Conservation (phyloP, 352 stramenopile species). For the Pythium insidiosum region DNA sequence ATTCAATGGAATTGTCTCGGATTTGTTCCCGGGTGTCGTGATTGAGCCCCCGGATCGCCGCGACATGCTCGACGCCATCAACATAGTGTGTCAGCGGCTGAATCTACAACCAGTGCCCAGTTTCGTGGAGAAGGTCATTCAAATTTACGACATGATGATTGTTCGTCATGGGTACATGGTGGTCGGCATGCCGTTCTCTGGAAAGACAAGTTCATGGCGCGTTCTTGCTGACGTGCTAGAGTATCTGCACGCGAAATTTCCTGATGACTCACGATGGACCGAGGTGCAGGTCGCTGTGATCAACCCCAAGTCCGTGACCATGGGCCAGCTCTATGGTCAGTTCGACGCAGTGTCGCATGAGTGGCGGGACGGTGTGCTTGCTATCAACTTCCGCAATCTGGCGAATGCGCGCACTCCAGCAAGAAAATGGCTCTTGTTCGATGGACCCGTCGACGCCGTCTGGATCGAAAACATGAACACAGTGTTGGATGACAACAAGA, state of each 20-base stretch:
- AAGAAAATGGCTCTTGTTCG: constrained; percentile 92
- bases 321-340: constrained; percentile 91
- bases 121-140: constrained; percentile 92
- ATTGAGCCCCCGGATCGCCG: constrained; percentile 85
- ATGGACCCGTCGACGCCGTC: constrained; percentile 90
- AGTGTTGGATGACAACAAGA: constrained; percentile 92
- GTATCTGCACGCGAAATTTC: constrained; percentile 57
- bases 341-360: constrained; percentile 94
- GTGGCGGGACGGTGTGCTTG: constrained; percentile 91
- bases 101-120: constrained; percentile 84
- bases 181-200: constrained; percentile 91
- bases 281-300: constrained; percentile 79
- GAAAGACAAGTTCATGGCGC: constrained; percentile 89
- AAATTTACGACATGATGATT: constrained; percentile 97
- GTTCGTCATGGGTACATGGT: constrained; percentile 96
- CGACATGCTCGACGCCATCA: constrained; percentile 81
- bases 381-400: constrained; percentile 87
- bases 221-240: constrained; percentile 87
- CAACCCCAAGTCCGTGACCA: constrained; percentile 92
- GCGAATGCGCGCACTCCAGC: constrained; percentile 68
- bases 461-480: constrained; percentile 97
- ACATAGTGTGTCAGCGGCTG: constrained; percentile 68
- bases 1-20: constrained; percentile 91
- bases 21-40: constrained; percentile 88
- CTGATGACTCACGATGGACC: constrained; percentile 62